phyloP scores from a whole-genome alignment of 2,329 filamentous ascomycete genomes.

The Monilinia fructigena region DNA sequence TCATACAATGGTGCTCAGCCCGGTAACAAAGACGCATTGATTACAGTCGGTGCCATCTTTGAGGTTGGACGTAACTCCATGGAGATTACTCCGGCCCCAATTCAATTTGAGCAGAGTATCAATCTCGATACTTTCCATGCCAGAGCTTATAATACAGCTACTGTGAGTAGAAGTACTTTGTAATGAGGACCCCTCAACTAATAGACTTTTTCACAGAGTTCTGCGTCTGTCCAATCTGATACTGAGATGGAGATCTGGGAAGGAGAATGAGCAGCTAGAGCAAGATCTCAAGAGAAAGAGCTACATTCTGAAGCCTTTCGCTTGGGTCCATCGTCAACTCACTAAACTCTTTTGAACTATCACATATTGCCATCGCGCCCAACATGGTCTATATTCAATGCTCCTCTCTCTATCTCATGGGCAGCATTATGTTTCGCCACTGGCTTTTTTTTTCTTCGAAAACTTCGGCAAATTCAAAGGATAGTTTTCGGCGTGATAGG shows the following conservation, averaged over 20 bases:
- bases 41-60: constrained; percentile 1
- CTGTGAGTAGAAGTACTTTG: background rate
- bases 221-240: background rate
- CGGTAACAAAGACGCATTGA: background rate
- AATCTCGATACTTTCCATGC: background rate
- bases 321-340: background rate
- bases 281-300: background rate
- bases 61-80: background rate
- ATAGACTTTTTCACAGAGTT: background rate
- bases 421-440: too few relatives aligned
- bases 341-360: background rate
- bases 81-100: too few relatives aligned
- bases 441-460: too few relatives aligned
- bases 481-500: too few relatives aligned
- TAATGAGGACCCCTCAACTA: background rate
- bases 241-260: background rate
- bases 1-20: background rate
- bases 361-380: too few relatives aligned
- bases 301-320: background rate
- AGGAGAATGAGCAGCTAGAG: too few relatives aligned
- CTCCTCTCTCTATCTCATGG: too few relatives aligned
- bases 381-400: too few relatives aligned
- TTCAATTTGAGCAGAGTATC: too few relatives aligned
- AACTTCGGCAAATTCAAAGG: too few relatives aligned
- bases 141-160: constrained; percentile 9